Percentiles rank a stretch among this genome's conserved stretches.
These are phyloP conservation scores for Chaetomiaceae sp. DNA, from an alignment of 2,329 filamentous ascomycete species.

Conservation along the genomic window DNA sequence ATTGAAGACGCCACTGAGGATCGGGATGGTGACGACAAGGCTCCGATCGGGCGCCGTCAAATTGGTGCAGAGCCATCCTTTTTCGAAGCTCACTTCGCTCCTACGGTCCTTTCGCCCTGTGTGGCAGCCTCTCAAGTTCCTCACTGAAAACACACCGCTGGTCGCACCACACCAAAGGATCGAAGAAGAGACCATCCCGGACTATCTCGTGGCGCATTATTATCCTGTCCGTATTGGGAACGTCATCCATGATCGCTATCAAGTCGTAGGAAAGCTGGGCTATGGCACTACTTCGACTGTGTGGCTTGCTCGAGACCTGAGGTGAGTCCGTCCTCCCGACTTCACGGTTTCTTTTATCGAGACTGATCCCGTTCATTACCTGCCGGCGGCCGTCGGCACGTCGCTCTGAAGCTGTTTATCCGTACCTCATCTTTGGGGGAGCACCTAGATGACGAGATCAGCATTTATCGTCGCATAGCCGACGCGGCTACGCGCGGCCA, in stretches of 20 bases:
- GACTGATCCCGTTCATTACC: not conserved
- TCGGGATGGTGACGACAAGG: too few relatives aligned
- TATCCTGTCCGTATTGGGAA: constrained; percentile 22
- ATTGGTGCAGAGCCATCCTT: too few relatives aligned
- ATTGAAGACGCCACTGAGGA: too few relatives aligned
- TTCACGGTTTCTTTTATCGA: not conserved
- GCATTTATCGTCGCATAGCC: constrained; percentile 38
- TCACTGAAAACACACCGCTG: not conserved
- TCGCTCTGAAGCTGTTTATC: constrained; percentile 31
- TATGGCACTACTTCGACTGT: constrained; percentile 22
- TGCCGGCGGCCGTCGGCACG: constrained; percentile 25
- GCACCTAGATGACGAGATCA: constrained; percentile 32
- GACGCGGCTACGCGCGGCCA: constrained; percentile 21
- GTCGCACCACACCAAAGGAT: constrained; percentile 6
- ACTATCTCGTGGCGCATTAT: constrained; percentile 15
- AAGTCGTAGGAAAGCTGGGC: constrained; percentile 23
- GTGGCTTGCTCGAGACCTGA: constrained; percentile 22
- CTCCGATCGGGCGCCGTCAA: too few relatives aligned
- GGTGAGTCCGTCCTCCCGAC: not conserved
- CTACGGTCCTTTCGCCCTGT: not conserved
- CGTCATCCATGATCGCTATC: constrained; percentile 18
- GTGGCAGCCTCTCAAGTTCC: not conserved
- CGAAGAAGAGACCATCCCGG: constrained; percentile 21
- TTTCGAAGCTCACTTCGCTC: too few relatives aligned
- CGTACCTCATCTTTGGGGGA: constrained; percentile 22